phyloP scores from a whole-genome alignment of 768 basidiomycete species.

The Hysterangium stoloniferum region DNA sequence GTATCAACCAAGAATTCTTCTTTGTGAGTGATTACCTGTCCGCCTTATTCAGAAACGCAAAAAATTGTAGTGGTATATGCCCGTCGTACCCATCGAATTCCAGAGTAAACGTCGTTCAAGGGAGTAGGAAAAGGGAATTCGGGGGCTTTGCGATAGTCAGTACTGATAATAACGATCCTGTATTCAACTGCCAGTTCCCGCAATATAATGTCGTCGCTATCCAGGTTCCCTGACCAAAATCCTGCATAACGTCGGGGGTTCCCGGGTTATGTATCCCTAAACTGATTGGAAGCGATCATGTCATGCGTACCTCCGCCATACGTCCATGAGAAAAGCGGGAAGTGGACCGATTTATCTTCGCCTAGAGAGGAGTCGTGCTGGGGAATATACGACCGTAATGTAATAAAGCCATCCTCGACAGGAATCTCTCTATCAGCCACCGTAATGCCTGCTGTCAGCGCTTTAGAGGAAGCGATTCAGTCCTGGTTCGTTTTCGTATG shows the following conservation, averaged over 20 bases:
- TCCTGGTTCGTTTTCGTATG: neutral
- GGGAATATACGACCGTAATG: neutral
- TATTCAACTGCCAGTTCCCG: neutral
- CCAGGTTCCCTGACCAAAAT: neutral
- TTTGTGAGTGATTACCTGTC: neutral
- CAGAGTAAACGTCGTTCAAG: constrained; percentile 18
- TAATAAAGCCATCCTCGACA: neutral
- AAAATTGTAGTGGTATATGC: too few relatives aligned
- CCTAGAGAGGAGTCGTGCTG: too few relatives aligned
- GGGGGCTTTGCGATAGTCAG: constrained; percentile 17
- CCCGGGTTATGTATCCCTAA: neutral
- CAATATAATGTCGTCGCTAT: neutral
- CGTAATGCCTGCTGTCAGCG: neutral
- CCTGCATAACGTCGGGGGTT: neutral
- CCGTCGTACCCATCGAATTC: constrained; percentile 23
- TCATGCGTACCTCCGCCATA: neutral
- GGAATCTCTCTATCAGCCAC: neutral
- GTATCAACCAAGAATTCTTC: neutral
- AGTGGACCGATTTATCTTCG: neutral
- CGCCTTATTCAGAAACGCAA: too few relatives aligned
- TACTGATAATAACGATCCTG: constrained; percentile 15
- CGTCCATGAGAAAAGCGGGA: neutral
- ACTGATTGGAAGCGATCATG: neutral
- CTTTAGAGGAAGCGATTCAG: neutral
- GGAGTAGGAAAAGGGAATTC: constrained; percentile 20